Evolutionary conservation across 352 stramenopile genomes (phyloP).

Genomic region (Pythium periplocum): DNA sequence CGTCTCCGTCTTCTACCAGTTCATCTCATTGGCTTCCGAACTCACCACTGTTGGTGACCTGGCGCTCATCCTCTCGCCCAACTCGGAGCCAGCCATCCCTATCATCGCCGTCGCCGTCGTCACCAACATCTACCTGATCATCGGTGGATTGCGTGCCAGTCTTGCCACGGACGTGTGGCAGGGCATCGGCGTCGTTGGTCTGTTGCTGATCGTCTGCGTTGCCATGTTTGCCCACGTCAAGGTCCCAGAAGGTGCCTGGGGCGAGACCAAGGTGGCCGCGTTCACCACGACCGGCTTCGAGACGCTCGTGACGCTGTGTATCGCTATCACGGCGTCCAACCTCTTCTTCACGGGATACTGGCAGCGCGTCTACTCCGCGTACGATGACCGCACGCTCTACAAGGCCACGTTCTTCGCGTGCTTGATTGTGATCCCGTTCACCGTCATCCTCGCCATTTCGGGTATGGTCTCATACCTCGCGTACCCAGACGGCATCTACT

Average conservation of each 20-base stretch:
- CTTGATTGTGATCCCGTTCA: slow-evolving; percentile 62
- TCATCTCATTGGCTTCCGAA: slow-evolving; percentile 73
- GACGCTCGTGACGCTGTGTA: slow-evolving; percentile 62
- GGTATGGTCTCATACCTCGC: slow-evolving; percentile 67
- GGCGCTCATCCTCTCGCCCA: slow-evolving; percentile 8
- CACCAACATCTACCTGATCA: slow-evolving; percentile 68
- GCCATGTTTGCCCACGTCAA: slow-evolving; percentile 54
- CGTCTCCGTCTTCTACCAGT: slow-evolving; percentile 78
- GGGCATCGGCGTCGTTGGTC: slow-evolving; percentile 47
- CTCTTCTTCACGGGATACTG: slow-evolving; percentile 81
- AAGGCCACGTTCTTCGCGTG: slow-evolving; percentile 40
- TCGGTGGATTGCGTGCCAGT: slow-evolving; percentile 64
- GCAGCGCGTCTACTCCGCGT: slow-evolving; percentile 64
- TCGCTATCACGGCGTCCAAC: slow-evolving; percentile 60
- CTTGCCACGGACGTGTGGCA: slow-evolving; percentile 75
- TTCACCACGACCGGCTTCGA: slow-evolving; percentile 66
- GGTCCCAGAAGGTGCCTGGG: slow-evolving; percentile 47
- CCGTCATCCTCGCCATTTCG: slow-evolving; percentile 49
- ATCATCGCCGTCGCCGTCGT: slow-evolving; percentile 55
- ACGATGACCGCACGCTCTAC: slow-evolving; percentile 48
- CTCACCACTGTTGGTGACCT: slow-evolving; percentile 55
- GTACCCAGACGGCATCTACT: slow-evolving; percentile 50
- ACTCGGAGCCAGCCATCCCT: slow-evolving; percentile 45
- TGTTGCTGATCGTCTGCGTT: slow-evolving; percentile 58
- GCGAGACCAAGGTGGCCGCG: slow-evolving; percentile 40